A percentile compares a stretch with the other conserved stretches of the same genome.
Conservation (phyloP, 495 filamentous ascomycete genomes). For the Parathielavia appendiculata region DNA sequence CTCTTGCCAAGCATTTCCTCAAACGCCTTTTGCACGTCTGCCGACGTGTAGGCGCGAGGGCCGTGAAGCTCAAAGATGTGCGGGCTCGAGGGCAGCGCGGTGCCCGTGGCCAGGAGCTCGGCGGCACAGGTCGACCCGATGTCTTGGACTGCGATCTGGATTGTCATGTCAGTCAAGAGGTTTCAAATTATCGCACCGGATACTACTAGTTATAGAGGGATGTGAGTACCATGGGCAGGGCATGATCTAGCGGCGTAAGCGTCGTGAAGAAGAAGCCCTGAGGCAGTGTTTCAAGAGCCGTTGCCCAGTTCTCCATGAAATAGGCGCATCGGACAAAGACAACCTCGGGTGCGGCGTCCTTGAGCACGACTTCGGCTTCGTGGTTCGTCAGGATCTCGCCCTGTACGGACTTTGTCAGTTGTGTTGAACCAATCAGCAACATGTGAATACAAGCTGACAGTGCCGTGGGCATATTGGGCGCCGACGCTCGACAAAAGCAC, state of each 20-base stretch:
- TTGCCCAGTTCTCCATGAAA: constrained; percentile 30
- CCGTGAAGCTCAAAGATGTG: constrained; percentile 25
- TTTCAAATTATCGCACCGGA: background rate
- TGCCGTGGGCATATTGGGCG: constrained; percentile 26
- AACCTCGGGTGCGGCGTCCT: constrained; percentile 17
- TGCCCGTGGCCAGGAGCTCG: constrained; percentile 15
- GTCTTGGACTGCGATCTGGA: constrained; percentile 24
- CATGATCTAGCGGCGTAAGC: constrained; percentile 17
- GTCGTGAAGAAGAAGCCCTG: constrained; percentile 23
- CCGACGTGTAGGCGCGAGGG: constrained; percentile 14
- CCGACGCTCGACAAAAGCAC: constrained; percentile 22
- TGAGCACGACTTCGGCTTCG: constrained; percentile 19
- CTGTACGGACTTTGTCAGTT: constrained; percentile 4
- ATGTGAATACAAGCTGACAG: constrained; percentile 4
- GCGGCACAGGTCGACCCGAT: constrained; percentile 20
- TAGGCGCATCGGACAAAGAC: constrained; percentile 26
- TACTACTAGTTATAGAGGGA: background rate
- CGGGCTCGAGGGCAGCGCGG: constrained; percentile 9
- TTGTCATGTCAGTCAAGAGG: background rate
- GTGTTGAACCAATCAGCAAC: background rate
- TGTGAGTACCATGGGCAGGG: constrained; percentile 19
- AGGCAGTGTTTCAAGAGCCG: constrained; percentile 14
- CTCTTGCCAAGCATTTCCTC: constrained; percentile 18
- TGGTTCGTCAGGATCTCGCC: constrained; percentile 27
- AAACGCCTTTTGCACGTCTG: constrained; percentile 23